Conservation (phyloP, 129 eudicot species). For the Flaveria linearis region DNA sequence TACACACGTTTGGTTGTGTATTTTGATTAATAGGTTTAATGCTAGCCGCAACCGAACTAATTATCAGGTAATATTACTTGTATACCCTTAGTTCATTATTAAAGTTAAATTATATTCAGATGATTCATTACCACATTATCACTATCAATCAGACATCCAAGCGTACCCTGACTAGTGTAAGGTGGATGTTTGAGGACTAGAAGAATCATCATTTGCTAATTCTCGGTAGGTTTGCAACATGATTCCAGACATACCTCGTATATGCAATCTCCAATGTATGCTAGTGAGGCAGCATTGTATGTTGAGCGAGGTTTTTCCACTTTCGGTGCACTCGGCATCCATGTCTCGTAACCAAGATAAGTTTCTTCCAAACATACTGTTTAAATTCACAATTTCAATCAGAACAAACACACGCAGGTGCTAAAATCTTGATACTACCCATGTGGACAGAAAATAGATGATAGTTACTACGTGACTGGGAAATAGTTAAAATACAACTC, state of each 20-base stretch:
- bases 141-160: neutral
- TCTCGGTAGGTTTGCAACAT: neutral
- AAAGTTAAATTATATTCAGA: neutral
- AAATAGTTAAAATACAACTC: neutral
- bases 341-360: slow-evolving; percentile 78
- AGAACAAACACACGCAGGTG: neutral
- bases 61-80: neutral
- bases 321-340: slow-evolving; percentile 88
- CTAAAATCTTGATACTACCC: neutral
- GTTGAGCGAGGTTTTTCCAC: slow-evolving; percentile 90
- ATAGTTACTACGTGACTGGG: neutral
- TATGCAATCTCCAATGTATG: slow-evolving; percentile 89
- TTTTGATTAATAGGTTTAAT: neutral
- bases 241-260: slow-evolving; percentile 60
- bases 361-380: slow-evolving; percentile 45
- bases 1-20: too few species aligned
- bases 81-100: neutral
- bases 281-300: slow-evolving; percentile 81
- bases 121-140: neutral
- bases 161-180: neutral
- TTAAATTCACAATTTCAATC: slow-evolving; percentile 15
- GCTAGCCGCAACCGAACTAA: neutral
- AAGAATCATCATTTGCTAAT: slow-evolving; percentile 20
- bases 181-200: neutral
- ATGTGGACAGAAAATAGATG: neutral